These are phyloP conservation scores for Nigrospora oryzae DNA, from an alignment of 2,329 filamentous ascomycete species.

Conservation along the genomic window DNA sequence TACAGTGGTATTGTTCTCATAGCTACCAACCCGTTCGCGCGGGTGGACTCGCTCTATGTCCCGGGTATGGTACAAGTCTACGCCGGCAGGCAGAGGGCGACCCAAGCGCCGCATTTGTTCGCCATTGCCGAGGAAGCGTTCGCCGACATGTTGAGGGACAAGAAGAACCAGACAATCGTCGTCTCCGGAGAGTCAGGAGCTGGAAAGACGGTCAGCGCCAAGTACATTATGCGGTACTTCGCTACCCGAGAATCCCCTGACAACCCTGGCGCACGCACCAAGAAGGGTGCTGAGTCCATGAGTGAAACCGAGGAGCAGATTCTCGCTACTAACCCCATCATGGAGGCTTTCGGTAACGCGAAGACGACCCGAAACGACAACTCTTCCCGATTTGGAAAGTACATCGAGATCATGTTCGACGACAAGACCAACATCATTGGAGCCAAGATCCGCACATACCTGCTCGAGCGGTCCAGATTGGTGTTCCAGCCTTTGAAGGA, in stretches of 20 bases:
- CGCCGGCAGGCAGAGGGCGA: slow-evolving; percentile 90
- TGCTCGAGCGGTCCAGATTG: slow-evolving; percentile 88
- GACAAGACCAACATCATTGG: slow-evolving; percentile 92
- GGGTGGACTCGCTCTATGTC: slow-evolving; percentile 96
- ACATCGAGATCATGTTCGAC: slow-evolving; percentile 99
- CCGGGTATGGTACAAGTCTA: slow-evolving; percentile 99
- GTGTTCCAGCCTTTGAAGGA: slow-evolving; percentile 98
- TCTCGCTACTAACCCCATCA: slow-evolving; percentile 95
- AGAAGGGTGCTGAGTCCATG: slow-evolving; percentile 72
- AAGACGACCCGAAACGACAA: slow-evolving; percentile 99
- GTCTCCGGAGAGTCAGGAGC: slow-evolving; percentile 99
- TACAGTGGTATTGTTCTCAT: slow-evolving; percentile 98
- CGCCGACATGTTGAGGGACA: slow-evolving; percentile 96
- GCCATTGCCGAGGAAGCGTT: slow-evolving; percentile 98
- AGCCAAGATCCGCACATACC: slow-evolving; percentile 91
- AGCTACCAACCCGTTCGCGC: slow-evolving; percentile 94
- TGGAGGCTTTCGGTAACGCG: slow-evolving; percentile 99
- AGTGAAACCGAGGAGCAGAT: slow-evolving; percentile 99
- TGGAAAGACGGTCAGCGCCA: slow-evolving; percentile 97
- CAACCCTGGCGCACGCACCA: slow-evolving; percentile 68
- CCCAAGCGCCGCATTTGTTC: slow-evolving; percentile 95
- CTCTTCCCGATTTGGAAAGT: slow-evolving; percentile 97
- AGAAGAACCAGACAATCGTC: slow-evolving; percentile 94
- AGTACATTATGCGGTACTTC: slow-evolving; percentile 99
- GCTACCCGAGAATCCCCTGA: slow-evolving; percentile 93